Conservation (phyloP, 1,284 basidiomycete genomes). For the Sporisorium graminicola region DNA sequence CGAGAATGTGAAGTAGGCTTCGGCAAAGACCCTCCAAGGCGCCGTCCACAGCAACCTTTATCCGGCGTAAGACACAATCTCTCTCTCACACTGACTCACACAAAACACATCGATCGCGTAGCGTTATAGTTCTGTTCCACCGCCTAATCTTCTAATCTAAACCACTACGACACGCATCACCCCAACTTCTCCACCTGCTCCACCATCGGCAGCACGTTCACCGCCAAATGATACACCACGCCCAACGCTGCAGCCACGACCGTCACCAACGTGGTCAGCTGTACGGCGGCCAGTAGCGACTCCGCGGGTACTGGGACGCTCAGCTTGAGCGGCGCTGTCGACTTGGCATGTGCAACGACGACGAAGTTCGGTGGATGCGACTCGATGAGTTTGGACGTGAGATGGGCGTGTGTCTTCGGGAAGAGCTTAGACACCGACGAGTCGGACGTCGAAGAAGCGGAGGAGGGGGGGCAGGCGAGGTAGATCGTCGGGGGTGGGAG, state of each 20-base stretch:
- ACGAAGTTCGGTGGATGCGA: not conserved
- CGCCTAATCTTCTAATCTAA: not conserved
- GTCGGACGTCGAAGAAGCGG: not conserved
- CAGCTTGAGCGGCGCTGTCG: not conserved
- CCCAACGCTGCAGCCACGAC: not conserved
- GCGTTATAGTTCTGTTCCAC: not conserved
- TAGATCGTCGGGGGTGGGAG: conserved; percentile 13
- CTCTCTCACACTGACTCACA: conserved; percentile 8
- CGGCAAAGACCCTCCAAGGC: not conserved
- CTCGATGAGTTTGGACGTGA: not conserved
- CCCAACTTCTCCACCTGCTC: conserved; percentile 13
- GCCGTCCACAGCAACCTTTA: not conserved
- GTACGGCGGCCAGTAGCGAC: conserved; percentile 2
- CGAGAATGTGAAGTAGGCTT: not conserved
- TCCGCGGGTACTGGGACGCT: conserved; percentile 9
- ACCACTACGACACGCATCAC: no score
- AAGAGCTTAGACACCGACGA: conserved; percentile 3
- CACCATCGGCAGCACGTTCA: conserved; percentile 8
- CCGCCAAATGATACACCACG: conserved; percentile 13
- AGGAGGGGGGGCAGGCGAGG: conserved; percentile 11
- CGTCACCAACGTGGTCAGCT: conserved; percentile 12
- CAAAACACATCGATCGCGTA: not conserved
- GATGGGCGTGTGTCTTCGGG: conserved; percentile 23
- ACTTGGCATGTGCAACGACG: not conserved
- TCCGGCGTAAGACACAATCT: not conserved